Evolutionary conservation across 805 yeast species (phyloP).

Genomic region (Kodamaea jinghongensis): DNA sequence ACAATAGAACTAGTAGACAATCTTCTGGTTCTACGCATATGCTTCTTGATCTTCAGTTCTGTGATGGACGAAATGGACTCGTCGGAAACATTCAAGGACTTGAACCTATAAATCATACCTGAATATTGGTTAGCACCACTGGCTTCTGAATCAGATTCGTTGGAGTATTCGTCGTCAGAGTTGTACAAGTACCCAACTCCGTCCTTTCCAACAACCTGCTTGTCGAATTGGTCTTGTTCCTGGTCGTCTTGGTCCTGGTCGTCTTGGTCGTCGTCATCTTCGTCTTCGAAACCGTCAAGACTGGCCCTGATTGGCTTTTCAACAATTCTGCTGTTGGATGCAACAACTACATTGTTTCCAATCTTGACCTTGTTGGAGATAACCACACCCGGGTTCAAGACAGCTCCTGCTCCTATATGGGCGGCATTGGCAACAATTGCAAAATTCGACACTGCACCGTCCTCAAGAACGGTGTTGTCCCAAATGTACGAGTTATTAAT

Average conservation of each 20-base stretch:
- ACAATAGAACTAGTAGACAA: conserved; percentile 35
- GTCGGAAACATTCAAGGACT: conserved; percentile 52
- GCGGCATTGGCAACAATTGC: conserved; percentile 72
- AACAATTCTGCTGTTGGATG: conserved; percentile 51
- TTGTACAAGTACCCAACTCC: conserved; percentile 51
- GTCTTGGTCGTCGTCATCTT: conserved; percentile 34
- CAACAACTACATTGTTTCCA: conserved; percentile 50
- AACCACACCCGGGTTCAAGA: conserved; percentile 67
- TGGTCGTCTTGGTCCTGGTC: conserved; percentile 33
- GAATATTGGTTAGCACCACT: conserved; percentile 30
- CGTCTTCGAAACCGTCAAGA: conserved; percentile 29
- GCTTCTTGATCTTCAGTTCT: conserved; percentile 41
- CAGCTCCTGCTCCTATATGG: conserved; percentile 49
- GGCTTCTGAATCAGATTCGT: conserved; percentile 38
- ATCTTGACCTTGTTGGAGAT: conserved; percentile 73
- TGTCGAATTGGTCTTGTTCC: conserved; percentile 11
- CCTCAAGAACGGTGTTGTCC: conserved; percentile 76
- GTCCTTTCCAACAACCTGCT: conserved; percentile 44
- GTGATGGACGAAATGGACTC: conserved; percentile 55
- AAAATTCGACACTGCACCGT: conserved; percentile 54
- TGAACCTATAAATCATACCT: conserved; percentile 47
- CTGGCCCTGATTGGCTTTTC: conserved; percentile 39
- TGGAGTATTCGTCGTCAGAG: conserved; percentile 39
- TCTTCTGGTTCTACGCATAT: conserved; percentile 28
- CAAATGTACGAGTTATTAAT: conserved; percentile 80